Base-by-base conservation (phyloP, 768 basidiomycete genomes). In the Fomitopsis pulvina region DNA sequence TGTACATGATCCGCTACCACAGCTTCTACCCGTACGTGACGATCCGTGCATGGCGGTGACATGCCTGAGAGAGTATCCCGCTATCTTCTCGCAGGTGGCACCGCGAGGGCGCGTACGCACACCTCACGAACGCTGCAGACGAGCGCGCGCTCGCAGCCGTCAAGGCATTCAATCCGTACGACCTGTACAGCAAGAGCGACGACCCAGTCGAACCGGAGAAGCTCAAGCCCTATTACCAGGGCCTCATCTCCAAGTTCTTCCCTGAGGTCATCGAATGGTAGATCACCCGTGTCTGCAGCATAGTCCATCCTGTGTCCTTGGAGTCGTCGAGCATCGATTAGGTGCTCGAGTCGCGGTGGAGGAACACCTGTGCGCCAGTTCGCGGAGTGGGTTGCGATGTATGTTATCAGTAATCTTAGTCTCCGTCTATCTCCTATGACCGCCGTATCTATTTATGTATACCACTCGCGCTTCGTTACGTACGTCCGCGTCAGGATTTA, bases 1-100 rank as follows among this genome's bases (percentile, higher is more conserved):
- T 95, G 25, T 83, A 86, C 7, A 95, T 95, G 92, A 91, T 95
- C 61, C 81, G 92, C 27, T 95, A 90, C 64, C 92, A 94, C 70
- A 89, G 86, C 59, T 95, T 94, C 75, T 95, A 94, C 69, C 92
- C 92, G 67, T 81, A 59, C 45, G 79, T 65, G 9, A 28, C 18
- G 44, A 26, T 46, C 41, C 37, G 25, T 22, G 29, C 25, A 38
- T 24, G 1, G 21, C 27, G 20, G 16, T 25, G 26, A n/a, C n/a
- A n/a, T n/a, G n/a, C n/a, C n/a, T n/a, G n/a, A n/a, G n/a, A n/a
- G n/a, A n/a, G n/a, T n/a, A 41, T 50, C 43, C 45, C 3, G 9
- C 26, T 11, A 10, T 51, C 14, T 52, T 27, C 18, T 32, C 30
- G 9, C 56, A 80, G 79, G 24, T 93, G 90, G 92, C 92, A 95